Evolutionary conservation across 768 basidiomycete genomes (phyloP).

Genomic region (Nidularia sp.): DNA sequence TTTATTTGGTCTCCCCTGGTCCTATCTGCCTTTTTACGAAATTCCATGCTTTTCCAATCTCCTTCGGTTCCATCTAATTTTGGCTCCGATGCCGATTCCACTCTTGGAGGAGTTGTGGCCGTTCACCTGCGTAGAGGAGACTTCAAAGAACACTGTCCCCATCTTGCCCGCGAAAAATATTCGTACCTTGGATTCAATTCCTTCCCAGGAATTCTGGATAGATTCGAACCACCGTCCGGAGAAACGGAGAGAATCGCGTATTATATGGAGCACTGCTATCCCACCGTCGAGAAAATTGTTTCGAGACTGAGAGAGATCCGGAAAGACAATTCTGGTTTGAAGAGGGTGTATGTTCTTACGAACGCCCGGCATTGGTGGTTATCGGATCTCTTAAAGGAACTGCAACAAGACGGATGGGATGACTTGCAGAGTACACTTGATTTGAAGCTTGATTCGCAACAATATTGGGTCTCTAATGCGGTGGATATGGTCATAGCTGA

Average conservation of each 20-base stretch:
- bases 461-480: neutral
- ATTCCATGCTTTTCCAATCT: neutral
- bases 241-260: neutral
- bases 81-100: slow-evolving; percentile 2
- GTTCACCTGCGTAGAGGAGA: neutral
- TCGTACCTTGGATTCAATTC: neutral
- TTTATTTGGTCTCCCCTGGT: neutral
- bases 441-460: neutral
- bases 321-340: neutral
- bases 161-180: neutral
- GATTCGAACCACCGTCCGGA: neutral
- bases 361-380: neutral
- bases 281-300: neutral
- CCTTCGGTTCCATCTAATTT: neutral
- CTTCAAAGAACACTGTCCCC: neutral
- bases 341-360: neutral
- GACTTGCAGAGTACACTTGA: neutral
- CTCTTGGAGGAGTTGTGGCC: slow-evolving; percentile 15
- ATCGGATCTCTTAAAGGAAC: neutral
- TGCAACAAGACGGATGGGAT: neutral
- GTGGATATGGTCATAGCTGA: neutral
- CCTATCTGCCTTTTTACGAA: neutral
- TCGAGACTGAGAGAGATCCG: neutral
- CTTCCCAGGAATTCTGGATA: neutral
- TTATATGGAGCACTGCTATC: neutral